phyloP scores from a whole-genome alignment of 2,329 filamentous ascomycete species.

The Neofusicoccum sp. region DNA sequence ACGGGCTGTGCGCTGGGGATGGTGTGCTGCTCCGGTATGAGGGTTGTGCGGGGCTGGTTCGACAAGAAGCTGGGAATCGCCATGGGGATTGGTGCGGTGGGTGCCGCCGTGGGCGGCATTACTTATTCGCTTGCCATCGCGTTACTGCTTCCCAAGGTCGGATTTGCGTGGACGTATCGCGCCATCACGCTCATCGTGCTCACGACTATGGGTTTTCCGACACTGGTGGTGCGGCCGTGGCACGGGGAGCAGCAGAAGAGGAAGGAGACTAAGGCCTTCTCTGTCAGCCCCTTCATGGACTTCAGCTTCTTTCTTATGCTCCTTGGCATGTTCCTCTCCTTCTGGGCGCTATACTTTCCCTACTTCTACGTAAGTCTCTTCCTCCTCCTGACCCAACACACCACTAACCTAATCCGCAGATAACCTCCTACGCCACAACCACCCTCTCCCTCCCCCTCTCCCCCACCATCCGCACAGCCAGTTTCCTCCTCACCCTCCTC shows the following conservation, averaged over 20 bases:
- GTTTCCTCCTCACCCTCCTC: neutral
- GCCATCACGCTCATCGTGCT: constrained; percentile 22
- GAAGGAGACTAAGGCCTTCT: neutral
- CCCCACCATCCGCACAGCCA: neutral
- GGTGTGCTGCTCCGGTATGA: constrained; percentile 30
- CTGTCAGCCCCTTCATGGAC: constrained; percentile 23
- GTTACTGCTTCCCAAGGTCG: constrained; percentile 29
- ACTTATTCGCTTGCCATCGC: constrained; percentile 32
- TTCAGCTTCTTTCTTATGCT: constrained; percentile 23
- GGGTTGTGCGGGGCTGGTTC: constrained; percentile 37
- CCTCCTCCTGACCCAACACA: neutral
- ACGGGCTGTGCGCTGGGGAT: constrained; percentile 35
- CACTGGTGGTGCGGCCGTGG: constrained; percentile 23
- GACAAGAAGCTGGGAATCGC: constrained; percentile 33
- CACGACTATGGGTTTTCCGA: constrained; percentile 20
- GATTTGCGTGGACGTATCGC: constrained; percentile 33
- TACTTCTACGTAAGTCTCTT: constrained; percentile 25
- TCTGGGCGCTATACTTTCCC: constrained; percentile 20
- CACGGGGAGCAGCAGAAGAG: constrained; percentile 19
- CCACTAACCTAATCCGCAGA: neutral
- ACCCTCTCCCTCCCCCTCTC: neutral
- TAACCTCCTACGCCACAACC: neutral
- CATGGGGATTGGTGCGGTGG: constrained; percentile 33
- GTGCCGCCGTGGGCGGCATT: constrained; percentile 36
- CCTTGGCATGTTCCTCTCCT: constrained; percentile 14